Percentiles rank a stretch among this genome's conserved stretches.
Evolutionary conservation across 768 basidiomycete genomes (phyloP).

Genomic region (Mrakia frigida): DNA sequence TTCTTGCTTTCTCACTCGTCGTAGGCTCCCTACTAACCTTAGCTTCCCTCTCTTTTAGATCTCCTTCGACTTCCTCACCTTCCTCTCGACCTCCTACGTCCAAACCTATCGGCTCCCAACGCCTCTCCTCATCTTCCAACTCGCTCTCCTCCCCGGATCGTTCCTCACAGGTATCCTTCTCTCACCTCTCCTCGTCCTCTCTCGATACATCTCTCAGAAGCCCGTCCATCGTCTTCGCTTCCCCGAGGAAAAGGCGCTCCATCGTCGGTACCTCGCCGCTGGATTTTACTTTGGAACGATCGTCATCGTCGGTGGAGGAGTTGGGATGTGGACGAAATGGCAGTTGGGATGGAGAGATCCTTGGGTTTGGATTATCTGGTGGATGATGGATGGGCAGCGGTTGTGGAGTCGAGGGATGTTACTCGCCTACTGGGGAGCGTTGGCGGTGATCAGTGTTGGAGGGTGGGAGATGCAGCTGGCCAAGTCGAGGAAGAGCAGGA

Average conservation of each 20-base stretch:
- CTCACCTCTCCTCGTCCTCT: conserved; percentile 86
- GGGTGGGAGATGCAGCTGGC: conserved; percentile 91
- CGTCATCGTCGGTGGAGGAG: conserved; percentile 70
- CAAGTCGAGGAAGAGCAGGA: conserved; percentile 56
- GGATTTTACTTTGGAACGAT: conserved; percentile 75
- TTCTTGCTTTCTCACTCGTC: not conserved
- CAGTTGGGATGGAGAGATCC: conserved; percentile 71
- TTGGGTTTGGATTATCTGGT: conserved; percentile 77
- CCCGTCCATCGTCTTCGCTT: conserved; percentile 71
- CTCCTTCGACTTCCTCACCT: conserved; percentile 46
- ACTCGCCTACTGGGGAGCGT: conserved; percentile 74
- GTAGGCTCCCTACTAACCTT: not conserved
- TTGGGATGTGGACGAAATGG: conserved; percentile 92
- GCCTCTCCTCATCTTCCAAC: conserved; percentile 83
- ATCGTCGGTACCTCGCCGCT: conserved; percentile 74
- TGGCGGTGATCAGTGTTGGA: conserved; percentile 78
- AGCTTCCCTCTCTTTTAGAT: conserved; percentile 51
- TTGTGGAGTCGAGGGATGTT: conserved; percentile 73
- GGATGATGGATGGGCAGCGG: conserved; percentile 60
- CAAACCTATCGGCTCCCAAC: conserved; percentile 89
- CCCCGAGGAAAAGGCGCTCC: conserved; percentile 74
- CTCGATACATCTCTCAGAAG: conserved; percentile 81
- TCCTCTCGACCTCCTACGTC: conserved; percentile 70
- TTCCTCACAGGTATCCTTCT: conserved; percentile 88
- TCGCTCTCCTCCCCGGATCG: conserved; percentile 86